Evolutionary conservation across 1,284 basidiomycete species (phyloP).

Genomic region (Agaricales sp.): DNA sequence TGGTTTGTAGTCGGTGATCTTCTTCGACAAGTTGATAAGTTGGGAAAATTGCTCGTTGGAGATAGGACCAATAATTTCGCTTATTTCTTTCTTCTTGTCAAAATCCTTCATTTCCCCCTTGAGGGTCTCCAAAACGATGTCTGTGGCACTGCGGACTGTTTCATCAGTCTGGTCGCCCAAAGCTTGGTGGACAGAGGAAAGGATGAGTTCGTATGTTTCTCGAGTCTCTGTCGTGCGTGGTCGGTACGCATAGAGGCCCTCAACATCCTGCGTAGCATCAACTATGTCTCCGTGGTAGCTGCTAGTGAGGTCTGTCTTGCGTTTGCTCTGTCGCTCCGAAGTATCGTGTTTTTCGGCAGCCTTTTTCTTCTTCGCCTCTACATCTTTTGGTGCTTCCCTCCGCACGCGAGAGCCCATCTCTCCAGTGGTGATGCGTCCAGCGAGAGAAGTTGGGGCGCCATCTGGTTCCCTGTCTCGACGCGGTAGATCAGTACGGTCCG

Average conservation of each 20-base stretch:
- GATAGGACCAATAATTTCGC: constrained; percentile 68
- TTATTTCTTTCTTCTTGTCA: constrained; percentile 94
- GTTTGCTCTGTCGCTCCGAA: constrained; percentile 48
- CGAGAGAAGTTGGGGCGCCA: constrained; percentile 89
- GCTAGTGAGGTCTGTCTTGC: constrained; percentile 41
- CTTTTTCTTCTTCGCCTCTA: constrained; percentile 95
- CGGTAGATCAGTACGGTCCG: constrained; percentile 65
- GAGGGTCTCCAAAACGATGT: constrained; percentile 82
- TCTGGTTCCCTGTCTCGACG: constrained; percentile 90
- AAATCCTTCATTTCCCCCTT: constrained; percentile 96
- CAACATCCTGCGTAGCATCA: constrained; percentile 87
- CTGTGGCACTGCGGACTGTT: constrained; percentile 89
- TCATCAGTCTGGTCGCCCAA: constrained; percentile 96
- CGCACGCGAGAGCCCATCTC: constrained; percentile 93
- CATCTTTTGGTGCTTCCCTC: constrained; percentile 78
- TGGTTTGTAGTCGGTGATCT: constrained; percentile 91
- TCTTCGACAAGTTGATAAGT: constrained; percentile 84
- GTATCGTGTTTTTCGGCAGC: constrained; percentile 46
- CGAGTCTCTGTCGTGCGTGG: constrained; percentile 91
- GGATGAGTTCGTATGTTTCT: constrained; percentile 90
- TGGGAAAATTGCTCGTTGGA: constrained; percentile 77
- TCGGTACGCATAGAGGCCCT: constrained; percentile 79
- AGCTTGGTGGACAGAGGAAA: constrained; percentile 72
- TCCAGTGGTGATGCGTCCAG: constrained; percentile 81
- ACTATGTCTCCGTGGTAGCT: constrained; percentile 84